A percentile compares a stretch with the other conserved stretches of the same genome.
Conservation (phyloP, 2,329 filamentous ascomycete genomes). For the Chalara sp. region DNA sequence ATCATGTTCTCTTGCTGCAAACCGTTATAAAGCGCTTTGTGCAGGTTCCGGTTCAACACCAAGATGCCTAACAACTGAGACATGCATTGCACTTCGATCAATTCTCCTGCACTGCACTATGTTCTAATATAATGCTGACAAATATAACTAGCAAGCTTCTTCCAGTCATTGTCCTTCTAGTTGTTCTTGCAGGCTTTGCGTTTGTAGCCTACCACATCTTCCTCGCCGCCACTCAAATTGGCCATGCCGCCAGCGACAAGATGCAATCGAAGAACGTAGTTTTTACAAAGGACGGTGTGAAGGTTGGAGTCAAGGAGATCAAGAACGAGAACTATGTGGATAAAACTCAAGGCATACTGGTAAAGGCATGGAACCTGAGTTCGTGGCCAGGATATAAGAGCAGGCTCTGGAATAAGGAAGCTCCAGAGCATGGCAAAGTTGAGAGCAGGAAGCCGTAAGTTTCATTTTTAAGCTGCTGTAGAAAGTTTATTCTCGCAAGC, state of each 20-base stretch:
- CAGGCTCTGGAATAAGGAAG: slow-evolving; percentile 29
- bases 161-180: slow-evolving; percentile 59
- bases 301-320: slow-evolving; percentile 64
- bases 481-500: no score
- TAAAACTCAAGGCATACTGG: slow-evolving; percentile 60
- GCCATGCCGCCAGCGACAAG: slow-evolving; percentile 56
- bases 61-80: no score
- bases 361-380: slow-evolving; percentile 58
- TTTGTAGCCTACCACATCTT: slow-evolving; percentile 71
- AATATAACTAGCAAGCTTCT: slow-evolving; percentile 42
- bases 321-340: slow-evolving; percentile 67
- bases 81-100: no score
- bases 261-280: slow-evolving; percentile 72
- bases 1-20: no score
- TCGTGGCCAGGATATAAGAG: slow-evolving; percentile 29
- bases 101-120: no score
- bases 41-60: no score
- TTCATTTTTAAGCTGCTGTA: no score
- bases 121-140: slow-evolving; percentile 1
- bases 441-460: slow-evolving; percentile 24
- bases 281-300: slow-evolving; percentile 68
- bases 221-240: slow-evolving; percentile 58
- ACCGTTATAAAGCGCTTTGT: no score
- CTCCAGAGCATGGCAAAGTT: slow-evolving; percentile 18
- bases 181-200: slow-evolving; percentile 47